Evolutionary conservation across 2,329 filamentous ascomycete genomes (phyloP).

Genomic region (Corniculantispora saksenae): DNA sequence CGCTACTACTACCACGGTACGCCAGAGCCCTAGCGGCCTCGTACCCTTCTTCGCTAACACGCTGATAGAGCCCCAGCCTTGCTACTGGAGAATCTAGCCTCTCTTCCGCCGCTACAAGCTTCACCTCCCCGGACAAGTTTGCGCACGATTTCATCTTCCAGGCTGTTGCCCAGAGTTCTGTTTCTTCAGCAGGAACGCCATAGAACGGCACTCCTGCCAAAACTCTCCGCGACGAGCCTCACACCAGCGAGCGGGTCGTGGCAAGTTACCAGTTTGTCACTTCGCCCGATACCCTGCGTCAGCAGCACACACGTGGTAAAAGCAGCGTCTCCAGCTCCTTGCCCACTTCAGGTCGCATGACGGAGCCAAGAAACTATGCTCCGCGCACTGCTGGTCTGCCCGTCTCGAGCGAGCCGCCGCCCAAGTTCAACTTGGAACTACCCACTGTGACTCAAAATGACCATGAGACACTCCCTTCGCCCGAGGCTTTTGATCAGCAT

Average conservation of each 20-base stretch:
- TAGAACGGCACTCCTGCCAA: conserved; percentile 23
- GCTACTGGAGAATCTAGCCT: background rate
- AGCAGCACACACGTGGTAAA: background rate
- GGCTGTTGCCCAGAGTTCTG: conserved; percentile 15
- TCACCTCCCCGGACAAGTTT: background rate
- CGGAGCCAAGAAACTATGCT: conserved; percentile 45
- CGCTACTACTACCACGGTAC: background rate
- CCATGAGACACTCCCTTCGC: background rate
- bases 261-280: background rate
- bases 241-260: background rate
- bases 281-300: background rate
- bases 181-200: conserved; percentile 14
- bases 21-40: too few relatives aligned
- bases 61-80: background rate
- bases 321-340: conserved; percentile 14
- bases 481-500: background rate
- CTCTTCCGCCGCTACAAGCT: conserved; percentile 1
- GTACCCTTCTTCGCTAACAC: background rate
- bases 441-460: conserved; percentile 8
- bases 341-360: conserved; percentile 28
- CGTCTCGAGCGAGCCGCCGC: conserved; percentile 34
- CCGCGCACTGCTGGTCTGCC: conserved; percentile 35
- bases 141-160: conserved; percentile 8
- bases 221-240: background rate
- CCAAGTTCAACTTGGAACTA: conserved; percentile 37